Percentiles rank a stretch among this genome's conserved stretches.
phyloP scores from a whole-genome alignment of 2,329 filamentous ascomycete species.

The Diaporthe vexans region DNA sequence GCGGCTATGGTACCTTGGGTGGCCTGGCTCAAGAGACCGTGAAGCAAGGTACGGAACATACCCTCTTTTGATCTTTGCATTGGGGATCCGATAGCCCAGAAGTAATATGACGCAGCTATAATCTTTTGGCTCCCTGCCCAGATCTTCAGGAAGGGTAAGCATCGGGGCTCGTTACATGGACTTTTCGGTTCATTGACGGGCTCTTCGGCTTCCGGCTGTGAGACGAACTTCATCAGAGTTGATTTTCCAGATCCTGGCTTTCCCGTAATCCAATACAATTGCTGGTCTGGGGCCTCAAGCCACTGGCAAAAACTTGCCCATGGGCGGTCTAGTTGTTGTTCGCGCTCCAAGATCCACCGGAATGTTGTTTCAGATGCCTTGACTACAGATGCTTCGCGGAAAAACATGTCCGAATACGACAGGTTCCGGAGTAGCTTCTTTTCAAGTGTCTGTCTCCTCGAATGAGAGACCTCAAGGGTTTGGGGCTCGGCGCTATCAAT shows the following conservation, averaged over 20 bases:
- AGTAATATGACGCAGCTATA: background rate
- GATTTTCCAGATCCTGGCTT: constrained; percentile 23
- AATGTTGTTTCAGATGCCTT: background rate
- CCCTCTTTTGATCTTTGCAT: constrained; percentile 20
- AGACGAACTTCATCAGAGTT: constrained; percentile 24
- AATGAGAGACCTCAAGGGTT: background rate
- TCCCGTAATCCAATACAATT: constrained; percentile 21
- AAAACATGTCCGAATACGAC: background rate
- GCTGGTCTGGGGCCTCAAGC: constrained; percentile 8
- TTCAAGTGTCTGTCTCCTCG: background rate
- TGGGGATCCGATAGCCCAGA: constrained; percentile 7
- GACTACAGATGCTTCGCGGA: background rate
- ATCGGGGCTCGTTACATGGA: background rate
- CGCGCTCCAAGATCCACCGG: background rate
- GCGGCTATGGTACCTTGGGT: background rate
- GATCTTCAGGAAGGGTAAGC: background rate
- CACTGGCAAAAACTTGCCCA: constrained; percentile 22
- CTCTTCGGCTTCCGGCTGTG: background rate
- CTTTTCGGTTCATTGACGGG: too few species aligned
- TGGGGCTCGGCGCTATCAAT: background rate
- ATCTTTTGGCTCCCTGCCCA: background rate
- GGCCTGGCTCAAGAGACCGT: background rate
- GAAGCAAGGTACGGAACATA: background rate
- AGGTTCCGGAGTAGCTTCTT: background rate
- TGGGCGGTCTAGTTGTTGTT: background rate